Evolutionary conservation across 2,329 filamentous ascomycete genomes (phyloP).

Genomic region (Septoria petroselini): DNA sequence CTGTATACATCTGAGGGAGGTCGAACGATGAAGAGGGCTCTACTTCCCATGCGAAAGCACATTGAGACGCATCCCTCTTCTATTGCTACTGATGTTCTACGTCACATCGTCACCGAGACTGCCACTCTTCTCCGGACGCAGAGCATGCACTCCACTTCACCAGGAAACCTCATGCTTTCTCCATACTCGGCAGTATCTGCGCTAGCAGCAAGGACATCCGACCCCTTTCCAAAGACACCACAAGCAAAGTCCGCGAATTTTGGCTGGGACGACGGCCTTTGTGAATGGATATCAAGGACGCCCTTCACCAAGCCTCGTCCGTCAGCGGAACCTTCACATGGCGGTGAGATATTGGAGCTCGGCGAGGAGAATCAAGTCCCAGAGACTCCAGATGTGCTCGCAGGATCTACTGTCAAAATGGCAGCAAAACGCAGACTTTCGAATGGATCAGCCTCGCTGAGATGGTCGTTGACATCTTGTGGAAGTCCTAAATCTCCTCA

Average conservation of each 20-base stretch:
- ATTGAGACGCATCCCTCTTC: neutral
- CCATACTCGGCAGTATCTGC: neutral
- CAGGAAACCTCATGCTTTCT: neutral
- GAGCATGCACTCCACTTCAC: neutral
- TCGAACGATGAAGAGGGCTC: neutral
- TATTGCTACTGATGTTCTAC: neutral
- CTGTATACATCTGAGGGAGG: neutral
- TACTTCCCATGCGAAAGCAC: neutral
- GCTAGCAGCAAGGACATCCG: neutral
- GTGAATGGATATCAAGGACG: slow-evolving; percentile 47
- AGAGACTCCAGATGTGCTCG: neutral
- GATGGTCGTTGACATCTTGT: neutral
- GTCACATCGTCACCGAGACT: neutral
- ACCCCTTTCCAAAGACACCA: neutral
- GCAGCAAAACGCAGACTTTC: no score
- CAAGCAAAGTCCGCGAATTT: slow-evolving; percentile 25
- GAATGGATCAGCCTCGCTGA: no score
- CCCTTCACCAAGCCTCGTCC: slow-evolving; percentile 28
- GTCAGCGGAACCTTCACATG: neutral
- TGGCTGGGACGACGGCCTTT: slow-evolving; percentile 47
- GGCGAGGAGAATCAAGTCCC: neutral
- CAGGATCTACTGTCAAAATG: neutral
- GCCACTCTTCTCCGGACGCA: neutral
- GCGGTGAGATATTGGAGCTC: neutral
- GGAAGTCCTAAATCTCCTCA: neutral